A percentile compares a stretch with the other conserved stretches of the same genome.
Evolutionary conservation across 306 rosid species (phyloP).

Genomic region (Pueraria montana): DNA sequence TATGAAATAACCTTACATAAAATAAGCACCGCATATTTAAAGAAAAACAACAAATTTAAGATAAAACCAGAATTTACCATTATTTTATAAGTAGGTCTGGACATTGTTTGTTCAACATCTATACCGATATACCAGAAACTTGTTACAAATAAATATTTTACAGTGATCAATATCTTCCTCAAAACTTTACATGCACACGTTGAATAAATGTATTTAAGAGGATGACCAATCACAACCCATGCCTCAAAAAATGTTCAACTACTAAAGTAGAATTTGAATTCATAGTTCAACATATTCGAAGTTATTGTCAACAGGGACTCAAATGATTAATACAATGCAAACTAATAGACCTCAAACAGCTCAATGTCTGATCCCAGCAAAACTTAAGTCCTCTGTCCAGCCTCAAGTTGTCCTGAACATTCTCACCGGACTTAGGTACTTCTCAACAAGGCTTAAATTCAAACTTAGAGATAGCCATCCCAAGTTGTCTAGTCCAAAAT

Average conservation of each 20-base stretch:
- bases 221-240: neutral
- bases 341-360: conserved; percentile 25
- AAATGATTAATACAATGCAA: conserved; percentile 37
- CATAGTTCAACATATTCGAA: neutral
- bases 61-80: neutral
- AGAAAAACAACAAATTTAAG: neutral
- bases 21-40: neutral
- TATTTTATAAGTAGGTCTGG: neutral
- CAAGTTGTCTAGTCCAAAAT: neutral
- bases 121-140: neutral
- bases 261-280: no score
- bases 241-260: conserved; percentile 30
- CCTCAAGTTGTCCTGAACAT: conserved; percentile 42
- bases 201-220: neutral
- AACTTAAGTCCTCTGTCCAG: conserved; percentile 10
- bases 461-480: conserved; percentile 2
- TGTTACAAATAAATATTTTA: conserved; percentile 1
- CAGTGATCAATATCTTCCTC: conserved; percentile 29
- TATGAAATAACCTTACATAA: neutral
- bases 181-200: conserved; percentile 12
- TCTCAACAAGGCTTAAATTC: conserved; percentile 13
- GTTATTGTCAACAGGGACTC: conserved; percentile 11
- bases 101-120: conserved; percentile 9
- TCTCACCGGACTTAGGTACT: conserved; percentile 37
- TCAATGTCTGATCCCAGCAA: conserved; percentile 26